Evolutionary conservation across 768 basidiomycete genomes (phyloP).

Genomic region (Lactarius sp.): DNA sequence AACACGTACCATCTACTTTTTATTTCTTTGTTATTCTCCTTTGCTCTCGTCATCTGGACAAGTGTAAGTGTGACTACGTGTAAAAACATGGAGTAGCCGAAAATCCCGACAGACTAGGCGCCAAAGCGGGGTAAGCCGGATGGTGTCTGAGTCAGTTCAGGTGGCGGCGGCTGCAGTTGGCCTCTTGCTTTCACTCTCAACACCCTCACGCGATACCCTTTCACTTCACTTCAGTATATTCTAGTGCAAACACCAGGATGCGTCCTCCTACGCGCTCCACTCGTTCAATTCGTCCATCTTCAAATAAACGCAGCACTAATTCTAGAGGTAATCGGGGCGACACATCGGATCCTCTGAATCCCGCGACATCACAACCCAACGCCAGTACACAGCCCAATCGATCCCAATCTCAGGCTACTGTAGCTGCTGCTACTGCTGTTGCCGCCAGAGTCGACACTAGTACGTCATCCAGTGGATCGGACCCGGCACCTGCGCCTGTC

Average conservation of each 20-base stretch:
- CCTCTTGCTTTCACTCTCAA: not conserved
- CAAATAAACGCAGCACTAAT: not conserved
- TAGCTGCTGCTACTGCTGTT: not conserved
- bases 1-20: not conserved
- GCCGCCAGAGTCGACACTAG: not conserved
- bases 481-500: not conserved
- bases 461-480: not conserved
- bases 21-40: not conserved
- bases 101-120: not conserved
- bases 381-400: not conserved
- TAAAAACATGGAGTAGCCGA: not conserved
- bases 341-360: not conserved
- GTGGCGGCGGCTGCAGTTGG: not conserved
- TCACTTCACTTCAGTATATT: conserved; percentile 8
- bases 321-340: not conserved
- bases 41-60: not conserved
- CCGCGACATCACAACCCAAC: not conserved
- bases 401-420: not conserved
- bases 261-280: conserved; percentile 29
- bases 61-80: not conserved
- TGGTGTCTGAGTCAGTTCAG: not conserved
- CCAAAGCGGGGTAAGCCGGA: not conserved
- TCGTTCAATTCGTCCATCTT: conserved; percentile 28
- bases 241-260: conserved; percentile 27
- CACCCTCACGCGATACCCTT: conserved; percentile 16